phyloP scores from a whole-genome alignment of 139 green algal genomes.

The Closterium sp. region DNA sequence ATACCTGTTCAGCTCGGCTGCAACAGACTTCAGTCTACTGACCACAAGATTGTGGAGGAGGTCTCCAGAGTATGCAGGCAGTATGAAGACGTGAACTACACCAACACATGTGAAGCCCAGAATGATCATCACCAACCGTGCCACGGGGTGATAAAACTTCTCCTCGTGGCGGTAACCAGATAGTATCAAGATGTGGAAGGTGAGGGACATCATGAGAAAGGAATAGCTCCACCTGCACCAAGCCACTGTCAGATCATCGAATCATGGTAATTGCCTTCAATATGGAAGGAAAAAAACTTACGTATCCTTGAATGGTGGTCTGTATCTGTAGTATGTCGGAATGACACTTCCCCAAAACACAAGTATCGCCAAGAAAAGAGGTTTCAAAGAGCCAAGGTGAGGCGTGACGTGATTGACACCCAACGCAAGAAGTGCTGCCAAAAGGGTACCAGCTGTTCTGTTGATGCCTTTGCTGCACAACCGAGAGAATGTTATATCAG shows the following conservation, averaged over 20 bases:
- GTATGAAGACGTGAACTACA: not conserved
- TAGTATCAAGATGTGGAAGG: not conserved
- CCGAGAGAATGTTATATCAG: not conserved
- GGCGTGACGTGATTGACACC: not conserved
- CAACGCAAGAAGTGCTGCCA: not conserved
- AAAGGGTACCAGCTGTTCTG: not conserved
- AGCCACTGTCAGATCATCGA: not conserved
- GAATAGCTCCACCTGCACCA: not conserved
- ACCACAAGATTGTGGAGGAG: not conserved
- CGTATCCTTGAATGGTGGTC: slow-evolving; percentile 45
- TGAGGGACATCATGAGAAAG: not conserved
- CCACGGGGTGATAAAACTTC: not conserved
- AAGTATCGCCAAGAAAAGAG: slow-evolving; percentile 28
- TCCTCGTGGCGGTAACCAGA: not conserved
- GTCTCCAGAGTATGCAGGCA: not conserved
- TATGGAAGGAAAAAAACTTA: not conserved
- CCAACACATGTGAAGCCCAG: not conserved
- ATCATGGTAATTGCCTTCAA: not conserved
- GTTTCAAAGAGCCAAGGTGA: slow-evolving; percentile 22
- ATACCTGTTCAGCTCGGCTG: not conserved
- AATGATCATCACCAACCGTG: not conserved
- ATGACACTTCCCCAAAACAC: slow-evolving; percentile 19
- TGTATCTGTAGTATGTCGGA: slow-evolving; percentile 37
- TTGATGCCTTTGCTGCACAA: not conserved
- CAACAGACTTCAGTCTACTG: not conserved